Conservation (phyloP, 1,284 basidiomycete genomes). For the Microbotryum silenes-acaulis region DNA sequence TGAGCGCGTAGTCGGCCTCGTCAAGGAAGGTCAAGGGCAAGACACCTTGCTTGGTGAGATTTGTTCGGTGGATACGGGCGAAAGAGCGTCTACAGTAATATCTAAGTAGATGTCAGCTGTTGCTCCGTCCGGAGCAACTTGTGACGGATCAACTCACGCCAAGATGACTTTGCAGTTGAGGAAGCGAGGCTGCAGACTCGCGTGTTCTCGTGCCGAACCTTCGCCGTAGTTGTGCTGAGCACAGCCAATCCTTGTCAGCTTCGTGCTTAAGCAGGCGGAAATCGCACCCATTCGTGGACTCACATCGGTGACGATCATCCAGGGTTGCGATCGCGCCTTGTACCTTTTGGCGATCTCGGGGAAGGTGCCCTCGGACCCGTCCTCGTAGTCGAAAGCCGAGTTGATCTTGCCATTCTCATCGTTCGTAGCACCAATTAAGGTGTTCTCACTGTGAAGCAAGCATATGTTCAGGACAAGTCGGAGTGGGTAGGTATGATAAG, state of each 20-base stretch:
- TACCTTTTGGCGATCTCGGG: constrained; percentile 81
- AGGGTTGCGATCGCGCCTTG: constrained; percentile 71
- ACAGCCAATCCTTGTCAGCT: neutral
- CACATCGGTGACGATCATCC: constrained; percentile 84
- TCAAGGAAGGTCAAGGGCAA: constrained; percentile 85
- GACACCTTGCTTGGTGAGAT: constrained; percentile 78
- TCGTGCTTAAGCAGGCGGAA: neutral
- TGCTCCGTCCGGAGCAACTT: neutral
- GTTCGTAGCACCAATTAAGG: constrained; percentile 67
- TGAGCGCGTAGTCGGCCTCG: constrained; percentile 71
- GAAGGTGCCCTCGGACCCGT: constrained; percentile 63
- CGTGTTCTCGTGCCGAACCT: constrained; percentile 95
- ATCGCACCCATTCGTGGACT: constrained; percentile 2
- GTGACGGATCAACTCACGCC: constrained; percentile 37
- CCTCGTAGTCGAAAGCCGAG: constrained; percentile 62
- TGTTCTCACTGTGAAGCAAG: constrained; percentile 32
- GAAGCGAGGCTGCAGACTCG: constrained; percentile 91
- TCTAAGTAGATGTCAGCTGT: neutral
- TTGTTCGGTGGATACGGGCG: constrained; percentile 94
- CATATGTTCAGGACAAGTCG: neutral
- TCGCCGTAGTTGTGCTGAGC: constrained; percentile 66
- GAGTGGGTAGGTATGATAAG: neutral
- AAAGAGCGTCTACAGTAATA: constrained; percentile 59
- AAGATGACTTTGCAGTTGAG: constrained; percentile 56
- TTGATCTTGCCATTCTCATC: constrained; percentile 83